Evolutionary conservation across 148 eudicot species (phyloP), one percentile per base, ranked within the genome.

Genomic region (Rheum nobile): DNA sequence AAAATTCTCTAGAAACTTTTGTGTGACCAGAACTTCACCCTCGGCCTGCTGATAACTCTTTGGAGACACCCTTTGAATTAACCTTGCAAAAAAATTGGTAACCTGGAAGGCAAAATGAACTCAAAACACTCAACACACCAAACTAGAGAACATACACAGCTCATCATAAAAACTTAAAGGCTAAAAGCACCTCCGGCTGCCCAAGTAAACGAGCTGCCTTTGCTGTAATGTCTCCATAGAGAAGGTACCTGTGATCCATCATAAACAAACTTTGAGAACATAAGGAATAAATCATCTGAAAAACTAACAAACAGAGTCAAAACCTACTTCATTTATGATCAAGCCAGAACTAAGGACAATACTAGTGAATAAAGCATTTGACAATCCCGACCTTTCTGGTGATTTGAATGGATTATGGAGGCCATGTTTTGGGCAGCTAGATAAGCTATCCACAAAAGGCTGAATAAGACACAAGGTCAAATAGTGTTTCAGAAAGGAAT

Each of bases 371-470:
- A 61, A 67, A 72, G 26, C n/a, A 75, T 72, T 24, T 35, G 63
- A 43, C 47, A 16, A 76, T 37, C 48, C 79, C 43, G 73, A 96
- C 99, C 99, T 92, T 77, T 96, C 99, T 39, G 99, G 99, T 61
- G 90, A 78, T 80, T 96, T 96, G 76, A 96, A 96, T 31, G 99
- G 97, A 76, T 96, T 96, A 74, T 96, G 99, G 37, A 96, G 82
- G 75, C 99, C 99, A 82, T 96, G 97, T 80, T 96, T 96, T 24
- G 99, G 97, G 80, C 99, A 96, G 68, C 77, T 79, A 67, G 96
- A 82, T 80, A 96, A 85, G 92, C 97, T 96, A 75, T 96, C 94
- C 75, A 92, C 97, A 83, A 92, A 96, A 72, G 97, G 99, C 99
- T 96, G 91, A 79, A 83, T 24, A 82, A 63, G 46, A 43, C 73